Evolutionary conservation across 1,139 yeast species (phyloP), one percentile per base, ranked within the genome.

Genomic region (Yamadazyma jaroonii): DNA sequence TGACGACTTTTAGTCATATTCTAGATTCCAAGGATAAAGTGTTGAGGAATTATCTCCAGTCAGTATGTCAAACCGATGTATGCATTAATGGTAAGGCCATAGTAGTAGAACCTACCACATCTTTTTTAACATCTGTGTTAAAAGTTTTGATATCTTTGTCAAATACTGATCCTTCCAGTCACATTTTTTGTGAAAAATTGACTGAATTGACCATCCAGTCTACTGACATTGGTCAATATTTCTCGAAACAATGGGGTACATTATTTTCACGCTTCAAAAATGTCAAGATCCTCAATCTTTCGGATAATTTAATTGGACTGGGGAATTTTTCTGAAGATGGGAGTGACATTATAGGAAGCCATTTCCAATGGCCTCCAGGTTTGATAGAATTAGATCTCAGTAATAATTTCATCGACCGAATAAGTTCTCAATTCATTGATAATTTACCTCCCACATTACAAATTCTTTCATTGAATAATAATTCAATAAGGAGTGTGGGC

Each of bases 221-320:
- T 10, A 61, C 71, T n/a, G 69, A 67, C 37, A 59, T 69, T 3
- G 74, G 75, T 2, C 54, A 55, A 23, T 54, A 61, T 36, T 67
- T 52, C 41, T 57, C 57, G 3, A 41, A 52, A 4, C 60, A 56
- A 30, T 69, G 74, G 74, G 53, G 62, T 22, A 54, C 53, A 34
- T 46, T 67, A 8, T 56, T 69, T 28, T 39, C 42, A 9, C 48
- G 56, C 20, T 64, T 67, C 34, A 39, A 40, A 4, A 53, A 53
- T 32, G 38, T 64, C 11, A 35, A 43, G 12, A 38, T 25, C 21
- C 51, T 69, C 25, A 55, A 64, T 37, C 47, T 68, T 21, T 47
- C 57, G 11, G 57, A 62, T 32, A 62, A 66, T 42, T 38, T 54
- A 34, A 50, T 65, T 27, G 47, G 50, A 26, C 52, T 50, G 47